Base-by-base conservation (phyloP, 495 filamentous ascomycete genomes). In the Lindgomyces ingoldianus region DNA sequence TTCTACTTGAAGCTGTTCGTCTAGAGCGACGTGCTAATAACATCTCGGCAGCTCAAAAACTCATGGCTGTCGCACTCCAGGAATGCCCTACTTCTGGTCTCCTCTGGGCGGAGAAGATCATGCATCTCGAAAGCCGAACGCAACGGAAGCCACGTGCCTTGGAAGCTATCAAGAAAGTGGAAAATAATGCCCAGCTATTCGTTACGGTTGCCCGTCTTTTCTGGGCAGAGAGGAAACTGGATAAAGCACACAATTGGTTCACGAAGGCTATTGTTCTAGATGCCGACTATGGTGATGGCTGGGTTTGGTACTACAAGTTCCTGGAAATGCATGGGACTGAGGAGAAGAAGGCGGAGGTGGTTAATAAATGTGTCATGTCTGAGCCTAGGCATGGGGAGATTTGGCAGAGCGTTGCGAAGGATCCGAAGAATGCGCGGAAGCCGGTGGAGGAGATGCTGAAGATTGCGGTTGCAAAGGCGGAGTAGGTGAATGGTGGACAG, bases 281-380 rank as follows among this genome's bases (percentile, higher is more conserved):
- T 70, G 82, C 85, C 25, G 93, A 97, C 73, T 74, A 86, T 29
- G 94, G 95, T 30, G 94, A 98, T 78, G 91, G 87, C 4, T 98
- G 94, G 94, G 94, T 91, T 41, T 98, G 93, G 93, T 98, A 96
- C 70, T 94, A 89, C 75, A 95, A 93, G 76, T 98, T 97, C 72
- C 72, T 97, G 68, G 60, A 83, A 64, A 87, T 94, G 81, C 91
- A 98, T 79, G 95, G 95, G 4, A 96, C 89, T 25, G 89, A 87
- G 73, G 94, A 98, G 76, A 96, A 96, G 87, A 78, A 89, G 70
- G 80, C 77, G 19, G 92, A 96, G 67, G 86, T 95, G 48, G 70
- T 95, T 11, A 79, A 78, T 39, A 93, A 93, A 77, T 91, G 88
- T 71, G 76, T 87, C 24, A 67, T 85, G 30, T 88, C 83, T 16